Evolutionary conservation across 495 filamentous ascomycete species (phyloP), one percentile per base, ranked within the genome.

Genomic region (Penicillium arizonense): DNA sequence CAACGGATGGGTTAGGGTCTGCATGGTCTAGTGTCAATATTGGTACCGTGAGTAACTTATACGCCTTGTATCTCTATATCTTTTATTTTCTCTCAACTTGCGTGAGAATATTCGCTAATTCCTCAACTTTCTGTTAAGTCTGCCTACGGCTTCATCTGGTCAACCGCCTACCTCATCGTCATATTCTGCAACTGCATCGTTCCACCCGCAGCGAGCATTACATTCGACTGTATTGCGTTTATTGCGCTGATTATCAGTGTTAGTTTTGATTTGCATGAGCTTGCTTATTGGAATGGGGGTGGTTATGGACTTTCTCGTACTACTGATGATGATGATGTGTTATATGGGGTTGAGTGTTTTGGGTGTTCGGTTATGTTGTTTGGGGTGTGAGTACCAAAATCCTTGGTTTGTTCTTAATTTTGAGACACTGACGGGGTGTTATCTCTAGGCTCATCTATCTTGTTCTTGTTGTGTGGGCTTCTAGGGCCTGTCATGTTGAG

Each of bases 141-240:
- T 36, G 18, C 58, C 6, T 58, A 55, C 38, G 55, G 39, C 14
- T 52, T 58, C 18, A 8, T 49, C 26, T 61, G 58, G 58, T 61
- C 58, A 1, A 20, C 24, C 5, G 11, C 45, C 9, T 47, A 55
- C 24, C 47, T 61, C 28, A 9, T 49, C 3, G 47, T 61, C 33
- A 43, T 61, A n/a, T n/a, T 52, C 11, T 61, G 50, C 47, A 55
- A 55, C 33, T 52, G 55, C 12, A 33, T 28, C 3, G 35, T 61
- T 0, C 58, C 46, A 13, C 58, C 58, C 3, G 58, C 50, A 3
- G 34, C 48, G 5, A 46, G 26, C 32, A 49, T 61, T 11, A 30
- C 50, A 20, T 58, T 61, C 8, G 58, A 61, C 33, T 44, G 50
- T 26, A 26, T 61, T 14, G 55, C 58, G 4, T 55, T 54, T 13